These are phyloP conservation scores for Eimeria necatrix DNA, from an alignment of 169 alveolate species.

Conservation along the genomic window DNA sequence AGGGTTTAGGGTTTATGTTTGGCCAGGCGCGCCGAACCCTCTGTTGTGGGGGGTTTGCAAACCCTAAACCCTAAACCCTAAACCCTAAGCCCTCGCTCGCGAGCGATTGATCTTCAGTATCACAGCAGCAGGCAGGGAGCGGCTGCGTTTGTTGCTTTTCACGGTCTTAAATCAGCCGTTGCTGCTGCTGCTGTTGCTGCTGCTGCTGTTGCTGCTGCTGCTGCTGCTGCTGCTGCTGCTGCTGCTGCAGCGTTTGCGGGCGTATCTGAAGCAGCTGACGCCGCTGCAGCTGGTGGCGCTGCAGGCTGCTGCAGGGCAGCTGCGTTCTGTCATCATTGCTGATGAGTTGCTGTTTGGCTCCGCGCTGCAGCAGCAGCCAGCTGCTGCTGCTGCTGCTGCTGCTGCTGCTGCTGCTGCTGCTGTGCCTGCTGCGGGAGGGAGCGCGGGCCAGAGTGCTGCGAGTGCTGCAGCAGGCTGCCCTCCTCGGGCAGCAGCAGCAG, in stretches of 20 bases:
- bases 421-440: too few relatives aligned
- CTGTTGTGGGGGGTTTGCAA: neutral
- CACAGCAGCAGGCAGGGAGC: neutral
- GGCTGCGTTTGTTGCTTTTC: neutral
- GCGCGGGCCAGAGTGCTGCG: too few relatives aligned
- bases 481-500: neutral
- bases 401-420: neutral
- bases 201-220: slow-evolving; percentile 10
- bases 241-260: slow-evolving; percentile 54
- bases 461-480: neutral
- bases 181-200: neutral
- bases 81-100: neutral
- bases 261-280: neutral
- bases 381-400: neutral
- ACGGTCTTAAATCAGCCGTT: neutral
- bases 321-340: slow-evolving; percentile 65
- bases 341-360: slow-evolving; percentile 48
- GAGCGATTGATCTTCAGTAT: neutral
- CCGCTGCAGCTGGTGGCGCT: slow-evolving; percentile 65
- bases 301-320: slow-evolving; percentile 73
- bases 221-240: slow-evolving; percentile 27
- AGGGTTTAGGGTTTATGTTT: neutral
- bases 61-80: neutral
- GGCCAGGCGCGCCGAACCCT: neutral
- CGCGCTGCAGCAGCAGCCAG: neutral